phyloP scores from a whole-genome alignment of 2,329 filamentous ascomycete genomes.

The Beauveria sp. region DNA sequence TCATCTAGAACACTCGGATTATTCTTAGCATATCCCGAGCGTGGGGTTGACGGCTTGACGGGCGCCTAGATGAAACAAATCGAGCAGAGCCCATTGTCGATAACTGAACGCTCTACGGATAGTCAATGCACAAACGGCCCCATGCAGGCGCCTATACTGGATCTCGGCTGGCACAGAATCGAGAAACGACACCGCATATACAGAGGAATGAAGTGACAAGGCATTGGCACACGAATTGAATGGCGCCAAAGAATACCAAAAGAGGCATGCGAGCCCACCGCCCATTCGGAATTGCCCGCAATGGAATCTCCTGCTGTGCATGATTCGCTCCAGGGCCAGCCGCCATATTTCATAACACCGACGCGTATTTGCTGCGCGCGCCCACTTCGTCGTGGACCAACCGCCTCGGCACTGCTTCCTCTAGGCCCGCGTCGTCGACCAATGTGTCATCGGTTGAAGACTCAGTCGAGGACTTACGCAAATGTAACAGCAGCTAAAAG shows the following conservation, averaged over 20 bases:
- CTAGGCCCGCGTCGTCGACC: not conserved
- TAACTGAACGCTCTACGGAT: not conserved
- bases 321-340: not conserved
- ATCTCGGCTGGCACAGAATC: not conserved
- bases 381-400: not conserved
- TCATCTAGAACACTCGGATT: not conserved
- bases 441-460: not conserved
- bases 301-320: not conserved
- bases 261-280: slow-evolving; percentile 3
- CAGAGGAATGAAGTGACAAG: not conserved
- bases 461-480: not conserved
- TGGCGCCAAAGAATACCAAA: not conserved
- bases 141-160: slow-evolving; percentile 4
- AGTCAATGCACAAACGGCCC: not conserved
- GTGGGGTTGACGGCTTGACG: slow-evolving; percentile 3
- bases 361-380: not conserved
- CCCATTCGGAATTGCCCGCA: slow-evolving; percentile 5
- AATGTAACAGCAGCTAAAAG: slow-evolving; percentile 1
- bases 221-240: not conserved
- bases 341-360: slow-evolving; percentile 1
- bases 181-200: not conserved
- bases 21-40: not conserved
- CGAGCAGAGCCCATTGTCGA: not conserved
- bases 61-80: slow-evolving; percentile 10
- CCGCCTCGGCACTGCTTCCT: not conserved